Conservation (phyloP, 2,329 filamentous ascomycete genomes). For the Verticillium tricorpus region DNA sequence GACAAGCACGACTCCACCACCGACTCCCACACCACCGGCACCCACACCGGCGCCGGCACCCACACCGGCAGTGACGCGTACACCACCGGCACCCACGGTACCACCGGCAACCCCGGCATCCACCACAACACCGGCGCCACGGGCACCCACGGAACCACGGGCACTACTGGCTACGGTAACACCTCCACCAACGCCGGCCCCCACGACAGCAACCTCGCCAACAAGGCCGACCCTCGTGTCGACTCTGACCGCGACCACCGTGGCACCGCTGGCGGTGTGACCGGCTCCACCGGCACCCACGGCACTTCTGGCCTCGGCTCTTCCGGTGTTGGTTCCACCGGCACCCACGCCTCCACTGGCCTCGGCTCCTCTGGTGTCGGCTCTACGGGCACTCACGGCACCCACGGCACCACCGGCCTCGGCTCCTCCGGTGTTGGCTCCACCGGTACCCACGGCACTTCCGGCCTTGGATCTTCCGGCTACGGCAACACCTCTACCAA, state of each 20-base stretch:
- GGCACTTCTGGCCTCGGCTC: slow-evolving; percentile 8
- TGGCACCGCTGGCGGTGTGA: slow-evolving; percentile 7
- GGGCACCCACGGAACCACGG: slow-evolving; percentile 11
- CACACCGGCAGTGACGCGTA: background rate
- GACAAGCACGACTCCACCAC: slow-evolving; percentile 26
- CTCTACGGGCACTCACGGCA: slow-evolving; percentile 25
- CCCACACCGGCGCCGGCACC: slow-evolving; percentile 17
- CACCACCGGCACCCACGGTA: slow-evolving; percentile 20
- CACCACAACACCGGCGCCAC: slow-evolving; percentile 25
- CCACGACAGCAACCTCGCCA: slow-evolving; percentile 32
- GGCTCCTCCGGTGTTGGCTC: background rate
- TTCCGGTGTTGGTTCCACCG: background rate
- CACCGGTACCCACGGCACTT: slow-evolving; percentile 25
- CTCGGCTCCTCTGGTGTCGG: slow-evolving; percentile 3
- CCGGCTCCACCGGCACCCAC: slow-evolving; percentile 17
- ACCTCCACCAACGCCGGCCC: slow-evolving; percentile 24
- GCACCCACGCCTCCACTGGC: background rate
- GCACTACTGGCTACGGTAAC: slow-evolving; percentile 18
- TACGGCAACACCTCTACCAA: slow-evolving; percentile 9
- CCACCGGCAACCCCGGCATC: slow-evolving; percentile 24
- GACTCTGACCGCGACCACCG: slow-evolving; percentile 37
- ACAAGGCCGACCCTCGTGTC: slow-evolving; percentile 44
- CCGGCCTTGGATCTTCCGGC: slow-evolving; percentile 19
- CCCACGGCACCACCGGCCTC: slow-evolving; percentile 31
- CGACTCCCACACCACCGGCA: slow-evolving; percentile 4